These are phyloP conservation scores for Fibroporia radiculosa DNA, from an alignment of 768 basidiomycete species.

Conservation along the genomic window DNA sequence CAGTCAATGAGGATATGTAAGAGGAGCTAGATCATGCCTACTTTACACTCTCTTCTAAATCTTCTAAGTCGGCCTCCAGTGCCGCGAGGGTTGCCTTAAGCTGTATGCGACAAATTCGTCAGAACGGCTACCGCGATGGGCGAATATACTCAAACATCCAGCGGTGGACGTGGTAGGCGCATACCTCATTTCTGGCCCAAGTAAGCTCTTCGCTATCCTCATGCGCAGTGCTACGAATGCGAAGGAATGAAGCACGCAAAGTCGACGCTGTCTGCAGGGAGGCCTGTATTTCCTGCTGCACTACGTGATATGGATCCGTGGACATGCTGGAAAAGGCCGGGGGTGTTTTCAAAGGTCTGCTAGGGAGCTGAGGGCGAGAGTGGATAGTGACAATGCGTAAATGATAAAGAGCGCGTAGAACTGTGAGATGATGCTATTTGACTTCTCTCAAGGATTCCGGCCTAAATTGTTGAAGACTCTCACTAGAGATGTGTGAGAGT, in stretches of 20 bases:
- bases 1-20: no score
- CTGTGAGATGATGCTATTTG: neutral
- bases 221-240: slow-evolving; percentile 67
- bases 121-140: no score
- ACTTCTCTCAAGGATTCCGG: no score
- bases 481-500: no score
- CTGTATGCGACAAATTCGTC: no score
- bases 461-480: no score
- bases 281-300: slow-evolving; percentile 74
- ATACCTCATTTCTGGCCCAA: slow-evolving; percentile 74
- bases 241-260: slow-evolving; percentile 65
- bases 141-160: neutral
- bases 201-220: slow-evolving; percentile 74
- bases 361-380: neutral
- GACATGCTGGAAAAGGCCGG: slow-evolving; percentile 72
- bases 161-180: no score
- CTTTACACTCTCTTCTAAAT: slow-evolving; percentile 92
- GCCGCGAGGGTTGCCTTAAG: slow-evolving; percentile 69
- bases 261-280: slow-evolving; percentile 66
- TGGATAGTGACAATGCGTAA: neutral
- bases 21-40: slow-evolving; percentile 32
- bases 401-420: neutral
- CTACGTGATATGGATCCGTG: slow-evolving; percentile 80
- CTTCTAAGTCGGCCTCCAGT: slow-evolving; percentile 83
- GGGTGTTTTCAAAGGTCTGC: slow-evolving; percentile 91